Evolutionary conservation across 768 basidiomycete species (phyloP).

Genomic region (Mycena pura): DNA sequence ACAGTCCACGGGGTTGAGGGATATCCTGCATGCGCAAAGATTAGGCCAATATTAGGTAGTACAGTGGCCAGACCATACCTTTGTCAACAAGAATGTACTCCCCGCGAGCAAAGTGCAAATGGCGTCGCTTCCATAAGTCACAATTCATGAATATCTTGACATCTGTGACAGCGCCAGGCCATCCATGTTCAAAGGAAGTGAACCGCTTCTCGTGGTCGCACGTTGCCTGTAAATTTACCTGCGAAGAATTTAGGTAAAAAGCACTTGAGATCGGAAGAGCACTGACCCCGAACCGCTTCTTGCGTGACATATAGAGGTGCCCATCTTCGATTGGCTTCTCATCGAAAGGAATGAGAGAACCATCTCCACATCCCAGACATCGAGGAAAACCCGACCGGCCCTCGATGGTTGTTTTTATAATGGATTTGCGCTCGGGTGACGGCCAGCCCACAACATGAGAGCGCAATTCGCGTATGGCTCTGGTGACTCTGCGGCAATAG

Average conservation of each 20-base stretch:
- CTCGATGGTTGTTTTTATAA: too few species aligned
- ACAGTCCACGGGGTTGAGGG: neutral
- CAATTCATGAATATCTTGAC: conserved; percentile 26
- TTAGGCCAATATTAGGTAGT: too few species aligned
- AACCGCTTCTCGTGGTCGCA: conserved; percentile 27
- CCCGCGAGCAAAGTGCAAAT: conserved; percentile 21
- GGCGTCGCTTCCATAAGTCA: conserved; percentile 27
- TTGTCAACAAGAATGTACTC: conserved; percentile 33
- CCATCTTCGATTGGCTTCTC: neutral
- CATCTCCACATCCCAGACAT: neutral
- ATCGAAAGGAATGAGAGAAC: neutral
- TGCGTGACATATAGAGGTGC: neutral
- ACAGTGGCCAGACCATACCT: conserved; percentile 10
- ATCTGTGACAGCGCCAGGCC: conserved; percentile 30
- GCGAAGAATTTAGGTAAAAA: neutral
- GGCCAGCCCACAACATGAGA: too few species aligned
- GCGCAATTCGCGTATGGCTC: too few species aligned
- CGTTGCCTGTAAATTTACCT: conserved; percentile 10
- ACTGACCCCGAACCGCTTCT: neutral
- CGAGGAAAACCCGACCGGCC: too few species aligned
- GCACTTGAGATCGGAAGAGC: neutral
- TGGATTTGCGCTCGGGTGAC: too few species aligned
- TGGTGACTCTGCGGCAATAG: too few species aligned
- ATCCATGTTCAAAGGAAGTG: conserved; percentile 31
- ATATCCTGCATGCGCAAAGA: neutral